Conservation (phyloP, 352 stramenopile genomes). For the Globisporangium spiculum region DNA sequence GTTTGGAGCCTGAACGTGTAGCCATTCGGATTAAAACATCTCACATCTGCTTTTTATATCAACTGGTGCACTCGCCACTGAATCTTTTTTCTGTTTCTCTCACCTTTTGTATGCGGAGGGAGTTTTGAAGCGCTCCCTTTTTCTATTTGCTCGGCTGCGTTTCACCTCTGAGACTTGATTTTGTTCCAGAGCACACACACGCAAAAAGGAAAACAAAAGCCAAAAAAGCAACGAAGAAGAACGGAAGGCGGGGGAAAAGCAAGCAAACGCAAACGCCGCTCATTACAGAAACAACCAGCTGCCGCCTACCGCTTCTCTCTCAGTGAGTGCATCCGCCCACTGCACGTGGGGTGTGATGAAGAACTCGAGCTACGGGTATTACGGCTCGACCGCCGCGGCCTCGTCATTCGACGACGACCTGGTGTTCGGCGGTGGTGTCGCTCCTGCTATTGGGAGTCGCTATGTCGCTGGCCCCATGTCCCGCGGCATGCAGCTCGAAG, state of each 20-base stretch:
- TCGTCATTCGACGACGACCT: conserved; percentile 18
- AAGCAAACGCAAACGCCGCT: background rate
- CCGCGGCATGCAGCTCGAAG: conserved; percentile 63
- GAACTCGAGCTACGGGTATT: conserved; percentile 20
- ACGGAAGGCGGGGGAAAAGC: background rate
- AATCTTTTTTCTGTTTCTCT: conserved; percentile 1
- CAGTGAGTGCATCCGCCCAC: background rate
- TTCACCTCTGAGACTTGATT: conserved; percentile 1
- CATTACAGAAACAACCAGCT: conserved; percentile 17
- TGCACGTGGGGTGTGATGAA: conserved; percentile 13
- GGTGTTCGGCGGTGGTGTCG: background rate
- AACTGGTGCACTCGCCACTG: background rate
- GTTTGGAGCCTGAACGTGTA: background rate
- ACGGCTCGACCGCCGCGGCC: conserved; percentile 18
- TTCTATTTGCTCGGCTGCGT: background rate
- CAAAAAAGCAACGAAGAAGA: background rate
- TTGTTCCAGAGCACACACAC: background rate
- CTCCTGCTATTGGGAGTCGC: background rate
- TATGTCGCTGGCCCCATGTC: conserved; percentile 26
- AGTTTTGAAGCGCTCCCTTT: background rate
- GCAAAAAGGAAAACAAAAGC: background rate
- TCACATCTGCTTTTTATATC: background rate
- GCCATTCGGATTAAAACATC: background rate
- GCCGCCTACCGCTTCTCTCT: background rate
- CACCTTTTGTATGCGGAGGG: background rate